Evolutionary conservation across 2,329 filamentous ascomycete species (phyloP), one percentile per base, ranked within the genome.

Genomic region (Grosmannia serpens): DNA sequence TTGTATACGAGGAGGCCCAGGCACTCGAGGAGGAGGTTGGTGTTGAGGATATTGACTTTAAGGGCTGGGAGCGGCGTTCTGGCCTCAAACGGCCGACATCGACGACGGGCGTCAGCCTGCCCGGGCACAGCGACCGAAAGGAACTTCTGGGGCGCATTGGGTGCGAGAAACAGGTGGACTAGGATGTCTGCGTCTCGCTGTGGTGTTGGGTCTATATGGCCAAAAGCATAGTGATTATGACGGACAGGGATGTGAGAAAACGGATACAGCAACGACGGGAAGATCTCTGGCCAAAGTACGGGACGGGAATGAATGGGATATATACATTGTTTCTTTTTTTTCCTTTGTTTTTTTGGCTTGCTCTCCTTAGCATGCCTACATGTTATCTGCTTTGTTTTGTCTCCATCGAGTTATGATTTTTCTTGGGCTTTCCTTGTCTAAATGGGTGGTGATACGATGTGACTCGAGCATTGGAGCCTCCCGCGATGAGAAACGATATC

Each of bases 71-170:
- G 68, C 77, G 80, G 60, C 74, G 81, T 60, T 70, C 74, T 13
- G 79, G 79, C 60, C 73, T 81, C 56, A 80, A 79, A 71, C 79
- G 82, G 64, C 72, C 75, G 61, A 75, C 72, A 24, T 75, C 76
- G 57, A 74, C 81, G 57, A 79, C 79, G 7, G 79, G 80, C 53
- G 82, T 88, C 65, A 87, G 84, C 66, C 77, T 90, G 57, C 81
- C 83, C 22, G 82, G 86, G 27, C 84, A 87, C 70, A 86, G 85
- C 65, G 87, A 89, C 70, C 81, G 86, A 65, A 94, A 92, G 75
- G 89, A 91, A 70, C 75, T 94, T 64, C 77, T 94, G 57, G 87
- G 88, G 51, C 79, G 89, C 57, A 94, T 94, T 67, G 89, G 89
- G 54, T 94, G 89, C 70, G 87, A 91, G 71, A 90, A 90, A 76